Evolutionary conservation across 805 yeast species (phyloP), one percentile per base, ranked within the genome.

Genomic region (Ogataea pignaliae): DNA sequence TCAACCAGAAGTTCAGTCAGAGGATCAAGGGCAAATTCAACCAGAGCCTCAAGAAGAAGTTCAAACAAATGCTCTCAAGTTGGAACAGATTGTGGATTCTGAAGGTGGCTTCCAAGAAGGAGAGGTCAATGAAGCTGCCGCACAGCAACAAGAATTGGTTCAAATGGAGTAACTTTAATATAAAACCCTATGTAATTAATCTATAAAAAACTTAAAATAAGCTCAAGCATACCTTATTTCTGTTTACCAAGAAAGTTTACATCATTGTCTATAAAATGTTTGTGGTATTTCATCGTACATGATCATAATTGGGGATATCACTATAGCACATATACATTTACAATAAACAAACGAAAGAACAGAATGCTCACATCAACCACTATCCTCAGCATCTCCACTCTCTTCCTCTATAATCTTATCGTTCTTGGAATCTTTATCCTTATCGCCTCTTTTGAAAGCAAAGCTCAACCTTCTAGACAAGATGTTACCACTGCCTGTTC

Each of bases 391-490:
- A 30, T 48, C 55, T 14, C 21, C 45, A 17, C 41, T 44, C 30
- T 45, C 51, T 33, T 55, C 58, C 38, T 51, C 57, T 12, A 48
- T 45, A 7, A 48, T 48, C 15, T 51, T 44, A 28, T 45, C 54
- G 17, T 36, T 46, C 28, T 46, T 54, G n/a, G 42, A 29, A 33
- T 56, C 57, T 30, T 45, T 59, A 26, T 57, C 61, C 35, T 54
- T 53, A n/a, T 59, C 61, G n/a, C 55, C 58, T 36, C 58, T 53
- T 37, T 57, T 63, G 44, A 60, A 59, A 18, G 41, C 60, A 49
- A 65, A 54, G 42, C 61, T 58, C 33, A 64, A 47, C 37, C 61
- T 54, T 34, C 62, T 51, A n/a, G 61, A 50, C 17, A 60, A 46
- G 10, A 44, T 38, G 14, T 45, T 37, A 16, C 48, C 54, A 17